Evolutionary conservation across 306 rosid genomes (phyloP), one percentile per base, ranked within the genome.

Genomic region (Dryas drummondii): DNA sequence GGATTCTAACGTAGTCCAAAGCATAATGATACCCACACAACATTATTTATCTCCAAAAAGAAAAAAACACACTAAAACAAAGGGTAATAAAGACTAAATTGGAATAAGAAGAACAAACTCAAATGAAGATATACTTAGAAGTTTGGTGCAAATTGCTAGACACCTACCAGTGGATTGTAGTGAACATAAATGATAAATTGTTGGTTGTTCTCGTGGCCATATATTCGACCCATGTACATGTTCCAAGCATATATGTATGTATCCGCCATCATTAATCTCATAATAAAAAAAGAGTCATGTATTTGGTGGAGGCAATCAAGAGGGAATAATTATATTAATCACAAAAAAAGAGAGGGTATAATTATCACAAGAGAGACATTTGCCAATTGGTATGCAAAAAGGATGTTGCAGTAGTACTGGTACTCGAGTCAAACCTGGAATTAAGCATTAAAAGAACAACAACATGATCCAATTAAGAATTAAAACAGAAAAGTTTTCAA

Each of bases 261-360:
- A 52, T 15, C 7, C 0, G 12, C 60, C 32, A 58, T 60, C 46
- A 60, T 14, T 32, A 32, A 32, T 60, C 45, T 12, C 44, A 32
- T 60, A 27, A 60, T 27, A 32, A 60, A 32, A 17, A 27, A 13
- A 60, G 17, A 60, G 32, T 12, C 37, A 32, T 54, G 17, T 6
- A 60, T 32, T 32, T 60, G 66, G 66, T 60, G 66, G 45, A 32
- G 66, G 44, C 66, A 32, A 27, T 60, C 37, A 60, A 60, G 66
- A 13, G 45, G 13, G n/a, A 41, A 7, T 63, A 22, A 63, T 63
- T 5, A 63, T 41, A 37, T 44, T 1, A 32, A 32, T 32, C 2
- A 32, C 37, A 32, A 32, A 32, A 32, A 32, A 32, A 32, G 37
- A 60, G 66, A 13, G 45, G 13, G n/a, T 15, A 7, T 63, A 22